Percentiles rank a stretch among this genome's conserved stretches.
Evolutionary conservation across 164 flowering plant species (phyloP).

Genomic region (Chloranthus sessilifolius): DNA sequence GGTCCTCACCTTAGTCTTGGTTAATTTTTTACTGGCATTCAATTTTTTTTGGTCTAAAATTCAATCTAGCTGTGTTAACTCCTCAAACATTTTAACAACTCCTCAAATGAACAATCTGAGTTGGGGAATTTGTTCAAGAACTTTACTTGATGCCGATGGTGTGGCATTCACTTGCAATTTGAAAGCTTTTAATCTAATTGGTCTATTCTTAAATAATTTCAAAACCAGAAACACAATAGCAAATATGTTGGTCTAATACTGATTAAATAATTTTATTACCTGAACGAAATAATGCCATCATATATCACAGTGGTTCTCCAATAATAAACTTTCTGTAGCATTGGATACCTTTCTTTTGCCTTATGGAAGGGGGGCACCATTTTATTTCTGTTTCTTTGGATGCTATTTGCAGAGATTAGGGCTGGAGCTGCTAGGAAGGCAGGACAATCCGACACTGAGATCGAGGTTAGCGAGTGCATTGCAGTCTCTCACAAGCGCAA

Average conservation of each 20-base stretch:
- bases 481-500: constrained; percentile 69
- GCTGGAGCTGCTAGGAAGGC: constrained; percentile 64
- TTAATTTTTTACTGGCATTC: too few relatives aligned
- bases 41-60: too few relatives aligned
- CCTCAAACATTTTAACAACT: too few relatives aligned
- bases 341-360: neutral
- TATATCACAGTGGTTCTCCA: neutral
- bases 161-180: too few relatives aligned
- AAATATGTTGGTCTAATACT: neutral
- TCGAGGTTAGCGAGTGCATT: constrained; percentile 71
- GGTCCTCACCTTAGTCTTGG: too few relatives aligned
- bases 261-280: neutral
- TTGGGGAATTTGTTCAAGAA: too few relatives aligned
- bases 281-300: neutral
- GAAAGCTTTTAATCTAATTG: too few relatives aligned
- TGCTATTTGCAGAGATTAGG: constrained; percentile 51
- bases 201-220: too few relatives aligned
- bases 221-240: neutral
- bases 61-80: too few relatives aligned
- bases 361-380: neutral
- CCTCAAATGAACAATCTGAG: too few relatives aligned
- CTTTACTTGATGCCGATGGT: too few relatives aligned
- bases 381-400: neutral
- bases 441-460: constrained; percentile 37
- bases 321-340: neutral